Conservation (phyloP, 768 basidiomycete genomes). For the Suillus bovinus region DNA sequence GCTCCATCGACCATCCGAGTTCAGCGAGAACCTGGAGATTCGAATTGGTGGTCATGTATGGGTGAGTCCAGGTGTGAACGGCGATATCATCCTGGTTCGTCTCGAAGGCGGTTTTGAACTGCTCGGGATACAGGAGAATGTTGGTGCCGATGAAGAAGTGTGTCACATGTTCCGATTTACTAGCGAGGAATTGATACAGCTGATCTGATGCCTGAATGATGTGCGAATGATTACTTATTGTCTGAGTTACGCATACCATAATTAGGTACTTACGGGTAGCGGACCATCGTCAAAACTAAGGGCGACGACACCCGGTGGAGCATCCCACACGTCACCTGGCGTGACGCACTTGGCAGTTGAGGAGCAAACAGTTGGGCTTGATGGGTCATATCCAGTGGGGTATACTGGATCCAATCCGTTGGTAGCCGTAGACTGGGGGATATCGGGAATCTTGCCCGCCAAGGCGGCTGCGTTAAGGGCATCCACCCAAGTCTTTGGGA, state of each 20-base stretch:
- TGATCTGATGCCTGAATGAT: constrained; percentile 36
- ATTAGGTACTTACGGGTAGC: constrained; percentile 36
- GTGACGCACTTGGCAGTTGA: constrained; percentile 68
- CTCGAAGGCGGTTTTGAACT: constrained; percentile 55
- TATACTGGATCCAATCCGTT: constrained; percentile 38
- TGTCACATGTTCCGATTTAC: constrained; percentile 70
- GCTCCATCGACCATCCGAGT: constrained; percentile 79
- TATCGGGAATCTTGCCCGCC: constrained; percentile 71
- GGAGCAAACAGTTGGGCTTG: constrained; percentile 65
- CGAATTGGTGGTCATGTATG: constrained; percentile 76
- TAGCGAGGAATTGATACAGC: constrained; percentile 66
- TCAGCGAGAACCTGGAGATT: constrained; percentile 68
- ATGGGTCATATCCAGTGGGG: constrained; percentile 39
- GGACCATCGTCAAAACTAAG: constrained; percentile 86
- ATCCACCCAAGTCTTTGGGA: constrained; percentile 72
- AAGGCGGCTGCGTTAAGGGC: constrained; percentile 67
- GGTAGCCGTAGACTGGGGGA: constrained; percentile 49
- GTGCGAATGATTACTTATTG: constrained; percentile 5
- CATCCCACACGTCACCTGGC: constrained; percentile 71
- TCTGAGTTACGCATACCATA: constrained; percentile 4
- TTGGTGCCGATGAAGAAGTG: constrained; percentile 91
- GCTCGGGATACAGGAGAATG: constrained; percentile 56
- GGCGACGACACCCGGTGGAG: constrained; percentile 66
- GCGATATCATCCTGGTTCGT: constrained; percentile 39
- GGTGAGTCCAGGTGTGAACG: constrained; percentile 64